phyloP scores from a whole-genome alignment of 2,329 filamentous ascomycete species.

The Penicillium sp. region DNA sequence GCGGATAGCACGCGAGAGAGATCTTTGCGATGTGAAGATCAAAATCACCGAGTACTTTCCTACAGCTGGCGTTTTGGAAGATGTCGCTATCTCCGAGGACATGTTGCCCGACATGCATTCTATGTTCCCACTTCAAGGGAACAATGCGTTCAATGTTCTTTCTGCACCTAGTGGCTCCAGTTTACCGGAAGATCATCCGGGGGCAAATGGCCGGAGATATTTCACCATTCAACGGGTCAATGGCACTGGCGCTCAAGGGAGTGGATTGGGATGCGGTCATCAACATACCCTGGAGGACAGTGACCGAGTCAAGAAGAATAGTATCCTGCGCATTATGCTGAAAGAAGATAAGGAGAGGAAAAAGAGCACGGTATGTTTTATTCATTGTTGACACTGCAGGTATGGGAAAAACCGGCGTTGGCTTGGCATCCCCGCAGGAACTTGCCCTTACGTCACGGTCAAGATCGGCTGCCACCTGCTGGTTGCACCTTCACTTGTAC shows the following conservation, averaged over 20 bases:
- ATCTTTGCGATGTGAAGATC: slow-evolving; percentile 85
- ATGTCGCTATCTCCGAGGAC: slow-evolving; percentile 20
- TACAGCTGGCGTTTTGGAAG: slow-evolving; percentile 23
- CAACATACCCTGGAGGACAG: slow-evolving; percentile 72
- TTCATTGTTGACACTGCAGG: slow-evolving; percentile 12
- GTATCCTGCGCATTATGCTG: slow-evolving; percentile 66
- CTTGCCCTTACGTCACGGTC: slow-evolving; percentile 25
- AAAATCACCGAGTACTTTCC: slow-evolving; percentile 81
- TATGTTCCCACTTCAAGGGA: slow-evolving; percentile 22
- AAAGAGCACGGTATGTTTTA: slow-evolving; percentile 56
- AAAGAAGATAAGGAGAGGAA: slow-evolving; percentile 67
- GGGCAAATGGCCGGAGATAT: slow-evolving; percentile 56
- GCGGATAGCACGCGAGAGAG: slow-evolving; percentile 70
- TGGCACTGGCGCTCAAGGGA: slow-evolving; percentile 72
- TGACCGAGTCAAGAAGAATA: slow-evolving; percentile 80
- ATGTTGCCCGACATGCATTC: slow-evolving; percentile 27
- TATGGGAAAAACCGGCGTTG: not conserved
- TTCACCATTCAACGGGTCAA: slow-evolving; percentile 79
- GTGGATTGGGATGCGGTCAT: slow-evolving; percentile 71
- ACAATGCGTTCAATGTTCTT: slow-evolving; percentile 47
- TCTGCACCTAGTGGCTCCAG: slow-evolving; percentile 36
- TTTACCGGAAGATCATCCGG: slow-evolving; percentile 49
- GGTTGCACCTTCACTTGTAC: not conserved
- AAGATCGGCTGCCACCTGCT: slow-evolving; percentile 2
- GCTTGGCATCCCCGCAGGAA: slow-evolving; percentile 19